phyloP scores from a whole-genome alignment of 352 stramenopile genomes.

The Halophytophthora polymorphica region DNA sequence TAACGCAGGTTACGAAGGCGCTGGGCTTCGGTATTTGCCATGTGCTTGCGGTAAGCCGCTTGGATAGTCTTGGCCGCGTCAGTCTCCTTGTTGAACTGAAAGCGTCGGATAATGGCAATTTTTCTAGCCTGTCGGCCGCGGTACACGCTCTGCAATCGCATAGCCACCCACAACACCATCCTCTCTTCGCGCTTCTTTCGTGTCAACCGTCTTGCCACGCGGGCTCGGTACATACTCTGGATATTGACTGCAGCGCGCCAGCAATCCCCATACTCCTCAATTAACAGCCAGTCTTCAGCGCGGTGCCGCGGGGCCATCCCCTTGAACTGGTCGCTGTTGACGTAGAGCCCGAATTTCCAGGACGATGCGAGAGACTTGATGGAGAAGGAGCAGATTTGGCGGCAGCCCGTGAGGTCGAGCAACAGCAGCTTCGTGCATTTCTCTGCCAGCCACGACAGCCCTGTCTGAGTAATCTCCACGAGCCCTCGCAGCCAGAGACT shows the following conservation, averaged over 20 bases:
- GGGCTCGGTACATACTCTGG: conserved; percentile 64
- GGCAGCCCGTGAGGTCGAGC: conserved; percentile 61
- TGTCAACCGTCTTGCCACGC: conserved; percentile 39
- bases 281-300: conserved; percentile 72
- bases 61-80: conserved; percentile 63
- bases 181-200: conserved; percentile 44
- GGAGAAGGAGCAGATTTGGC: conserved; percentile 41
- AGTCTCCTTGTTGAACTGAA: conserved; percentile 53
- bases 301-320: conserved; percentile 75
- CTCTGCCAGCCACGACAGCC: conserved; percentile 85
- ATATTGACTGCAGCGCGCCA: conserved; percentile 65
- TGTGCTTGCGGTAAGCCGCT: conserved; percentile 26
- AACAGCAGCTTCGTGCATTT: conserved; percentile 57
- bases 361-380: conserved; percentile 48
- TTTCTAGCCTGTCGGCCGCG: conserved; percentile 57
- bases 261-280: conserved; percentile 84
- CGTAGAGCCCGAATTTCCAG: conserved; percentile 62
- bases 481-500: conserved; percentile 70
- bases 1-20: conserved; percentile 14
- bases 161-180: conserved; percentile 51
- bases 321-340: conserved; percentile 51
- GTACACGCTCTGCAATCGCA: conserved; percentile 59
- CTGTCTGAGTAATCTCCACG: conserved; percentile 62
- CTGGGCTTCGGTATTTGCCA: conserved; percentile 12
- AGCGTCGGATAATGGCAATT: conserved; percentile 31